These are phyloP conservation scores for Zygotorulaspora florentina DNA, from an alignment of 805 yeast species.

Conservation along the genomic window DNA sequence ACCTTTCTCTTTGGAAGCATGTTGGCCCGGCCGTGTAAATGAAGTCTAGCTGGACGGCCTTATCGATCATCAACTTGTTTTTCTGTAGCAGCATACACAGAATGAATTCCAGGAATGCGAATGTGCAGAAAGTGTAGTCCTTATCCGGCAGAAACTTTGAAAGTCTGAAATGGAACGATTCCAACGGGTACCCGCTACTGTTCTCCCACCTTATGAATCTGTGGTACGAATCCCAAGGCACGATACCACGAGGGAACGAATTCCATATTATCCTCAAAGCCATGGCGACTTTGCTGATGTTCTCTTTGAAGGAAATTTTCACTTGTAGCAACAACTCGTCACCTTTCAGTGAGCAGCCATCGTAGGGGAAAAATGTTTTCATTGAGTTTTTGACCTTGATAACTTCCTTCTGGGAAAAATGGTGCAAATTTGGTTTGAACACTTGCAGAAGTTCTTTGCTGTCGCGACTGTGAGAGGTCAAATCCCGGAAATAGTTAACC, in stretches of 20 bases:
- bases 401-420: constrained; percentile 33
- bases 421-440: constrained; percentile 37
- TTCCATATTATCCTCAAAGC: constrained; percentile 36
- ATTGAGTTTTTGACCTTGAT: constrained; percentile 27
- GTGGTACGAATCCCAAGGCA: constrained; percentile 36
- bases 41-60: constrained; percentile 31
- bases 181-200: constrained; percentile 21
- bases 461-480: constrained; percentile 18
- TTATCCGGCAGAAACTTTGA: constrained; percentile 36
- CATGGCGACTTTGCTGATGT: constrained; percentile 29
- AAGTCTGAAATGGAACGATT: constrained; percentile 34
- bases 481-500: constrained; percentile 30
- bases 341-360: constrained; percentile 37
- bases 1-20: constrained; percentile 29
- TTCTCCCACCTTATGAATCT: constrained; percentile 29
- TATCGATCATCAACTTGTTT: constrained; percentile 31
- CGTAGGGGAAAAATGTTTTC: constrained; percentile 34
- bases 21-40: constrained; percentile 38
- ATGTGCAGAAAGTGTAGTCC: constrained; percentile 35
- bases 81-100: constrained; percentile 31
- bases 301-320: constrained; percentile 15
- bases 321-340: constrained; percentile 27
- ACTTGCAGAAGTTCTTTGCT: constrained; percentile 29
- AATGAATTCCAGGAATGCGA: constrained; percentile 38
- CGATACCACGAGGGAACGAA: constrained; percentile 34